phyloP scores from a whole-genome alignment of 306 rosid genomes.

The Cucumis melo region DNA sequence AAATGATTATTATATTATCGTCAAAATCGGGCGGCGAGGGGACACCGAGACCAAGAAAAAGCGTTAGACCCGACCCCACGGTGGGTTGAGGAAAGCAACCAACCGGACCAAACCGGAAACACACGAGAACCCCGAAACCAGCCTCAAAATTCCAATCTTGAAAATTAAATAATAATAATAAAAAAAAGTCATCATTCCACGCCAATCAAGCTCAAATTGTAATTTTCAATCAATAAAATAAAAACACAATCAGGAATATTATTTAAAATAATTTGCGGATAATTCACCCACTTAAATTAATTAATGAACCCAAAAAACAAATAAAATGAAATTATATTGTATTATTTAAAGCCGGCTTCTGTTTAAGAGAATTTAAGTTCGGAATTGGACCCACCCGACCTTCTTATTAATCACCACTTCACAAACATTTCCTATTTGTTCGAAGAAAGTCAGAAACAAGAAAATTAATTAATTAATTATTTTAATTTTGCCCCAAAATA shows the following conservation, averaged over 20 bases:
- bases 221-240: not conserved
- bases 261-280: not conserved
- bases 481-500: not conserved
- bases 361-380: constrained; percentile 2
- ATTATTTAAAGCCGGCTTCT: constrained; percentile 5
- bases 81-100: not conserved
- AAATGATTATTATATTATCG: not conserved
- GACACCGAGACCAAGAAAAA: not conserved
- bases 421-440: constrained; percentile 6
- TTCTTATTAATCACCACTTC: not conserved
- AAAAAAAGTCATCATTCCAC: not conserved
- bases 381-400: not conserved
- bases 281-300: not conserved
- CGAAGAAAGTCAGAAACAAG: not conserved
- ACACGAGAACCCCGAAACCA: not conserved
- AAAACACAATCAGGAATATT: not conserved
- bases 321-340: not conserved
- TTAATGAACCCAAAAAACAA: not conserved
- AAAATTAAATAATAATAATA: too few species aligned
- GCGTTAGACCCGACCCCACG: not conserved
- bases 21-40: not conserved
- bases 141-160: not conserved
- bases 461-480: not conserved
- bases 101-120: not conserved
- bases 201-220: not conserved